Evolutionary conservation across 75 land plant species (phyloP), one percentile per base, ranked within the genome.

Genomic region (Pseudotsuga menziesii): DNA sequence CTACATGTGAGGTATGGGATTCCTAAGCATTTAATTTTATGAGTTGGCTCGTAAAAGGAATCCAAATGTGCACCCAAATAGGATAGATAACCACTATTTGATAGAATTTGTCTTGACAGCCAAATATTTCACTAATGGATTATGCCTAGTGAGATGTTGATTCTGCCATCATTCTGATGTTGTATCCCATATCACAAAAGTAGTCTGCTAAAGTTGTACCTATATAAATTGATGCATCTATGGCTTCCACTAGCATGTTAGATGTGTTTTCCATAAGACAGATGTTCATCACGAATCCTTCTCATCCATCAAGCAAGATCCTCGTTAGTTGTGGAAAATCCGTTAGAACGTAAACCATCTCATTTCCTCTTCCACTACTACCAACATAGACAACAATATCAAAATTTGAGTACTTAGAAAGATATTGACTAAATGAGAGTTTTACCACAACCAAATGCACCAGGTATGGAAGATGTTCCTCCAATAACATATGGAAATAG

Each of bases 81-180:
- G 75, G 99, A 98, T 81, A 98, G 99, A 80, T 97, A 97, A 66
- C 99, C 99, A 93, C 99, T 97, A 79, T 97, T 98, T 61, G 99
- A 98, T 67, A 98, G 99, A 98, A 97, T 97, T 80, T 97, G 73
- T 98, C 99, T 98, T 97, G 82, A 39, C 99, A 92, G 32, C 99
- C 99, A 44, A 98, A 97, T 57, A 97, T 97, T 85, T 97, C 99
- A 90, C 99, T 96, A 80, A 97, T 79, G 44, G 99, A 98, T 75
- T 97, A 98, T 54, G 99, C 99, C 99, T 98, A 97, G 4, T 98
- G 91, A 36, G 99, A 97, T 57, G 99, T 97, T 22, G 99, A 97
- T 78, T 97, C 99, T 75, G 99, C 99, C 99, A 97, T 97, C 99
- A 97, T 97, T 71, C 99, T 97, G 61, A 97, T 98, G 84, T 97